Percentiles rank a stretch among this genome's conserved stretches.
Evolutionary conservation across 2,329 filamentous ascomycete genomes (phyloP).

Genomic region (Rhinocladiella similis): DNA sequence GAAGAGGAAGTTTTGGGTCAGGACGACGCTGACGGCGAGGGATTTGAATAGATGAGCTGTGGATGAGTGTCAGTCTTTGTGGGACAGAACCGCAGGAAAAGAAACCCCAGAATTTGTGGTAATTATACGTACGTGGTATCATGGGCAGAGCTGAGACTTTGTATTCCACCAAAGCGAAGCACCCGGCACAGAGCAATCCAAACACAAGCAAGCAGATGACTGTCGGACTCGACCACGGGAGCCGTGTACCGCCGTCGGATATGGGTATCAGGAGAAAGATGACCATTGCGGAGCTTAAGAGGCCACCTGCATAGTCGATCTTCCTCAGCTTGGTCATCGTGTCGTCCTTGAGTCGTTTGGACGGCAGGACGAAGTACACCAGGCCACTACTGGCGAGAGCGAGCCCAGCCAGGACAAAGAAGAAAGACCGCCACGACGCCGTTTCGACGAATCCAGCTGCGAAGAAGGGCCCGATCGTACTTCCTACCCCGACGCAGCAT

Average conservation of each 20-base stretch:
- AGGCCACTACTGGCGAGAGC: too few relatives aligned
- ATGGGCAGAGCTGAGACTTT: constrained; percentile 34
- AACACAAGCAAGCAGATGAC: constrained; percentile 78
- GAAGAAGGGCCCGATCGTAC: too few relatives aligned
- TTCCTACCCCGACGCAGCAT: too few relatives aligned
- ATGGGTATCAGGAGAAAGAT: constrained; percentile 35
- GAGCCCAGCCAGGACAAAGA: too few relatives aligned
- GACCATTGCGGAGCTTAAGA: neutral
- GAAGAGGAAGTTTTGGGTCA: constrained; percentile 61
- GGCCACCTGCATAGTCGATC: neutral
- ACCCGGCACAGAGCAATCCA: constrained; percentile 59
- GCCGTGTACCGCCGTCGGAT: constrained; percentile 66
- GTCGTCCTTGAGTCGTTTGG: too few relatives aligned
- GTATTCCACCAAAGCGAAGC: constrained; percentile 69
- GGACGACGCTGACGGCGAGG: constrained; percentile 53
- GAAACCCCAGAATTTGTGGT: too few relatives aligned
- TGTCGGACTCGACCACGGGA: constrained; percentile 71
- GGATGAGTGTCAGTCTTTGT: too few relatives aligned
- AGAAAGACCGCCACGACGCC: too few relatives aligned
- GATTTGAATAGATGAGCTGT: constrained; percentile 51
- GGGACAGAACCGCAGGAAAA: too few relatives aligned
- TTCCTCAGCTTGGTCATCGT: too few relatives aligned
- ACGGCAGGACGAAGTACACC: too few relatives aligned
- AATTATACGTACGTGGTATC: neutral
- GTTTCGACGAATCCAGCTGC: too few relatives aligned